Base-by-base conservation (phyloP, 306 rosid species). In the Prunus dulcis region DNA sequence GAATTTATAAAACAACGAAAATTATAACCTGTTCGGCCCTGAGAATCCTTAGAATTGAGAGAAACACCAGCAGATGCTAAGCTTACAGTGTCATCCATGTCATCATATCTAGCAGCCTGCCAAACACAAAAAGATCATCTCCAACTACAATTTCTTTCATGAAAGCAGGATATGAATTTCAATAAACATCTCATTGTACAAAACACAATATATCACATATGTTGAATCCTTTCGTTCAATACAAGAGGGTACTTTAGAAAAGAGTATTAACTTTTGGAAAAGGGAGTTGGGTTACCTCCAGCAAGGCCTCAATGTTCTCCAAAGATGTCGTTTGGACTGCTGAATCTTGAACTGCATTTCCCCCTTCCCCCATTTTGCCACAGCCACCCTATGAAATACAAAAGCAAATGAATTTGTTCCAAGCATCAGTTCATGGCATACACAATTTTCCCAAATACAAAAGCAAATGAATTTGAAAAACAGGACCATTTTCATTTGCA, bases 91-190 rank as follows among this genome's bases (percentile, higher is more conserved):
- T 90, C 96, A 19, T 91, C 86, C 22, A 90, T 62, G 76, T 89
- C 97, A 84, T 83, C 85, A 32, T 88, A 91, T 76, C 97, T 88
- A 55, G 96, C 97, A 55, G 97, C 89, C 96, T 93, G 71, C 23
- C 3, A 74, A 20, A 73, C 67, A 68, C 2, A 3, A 6, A 19
- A 53, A 18, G 15, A 10, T 22, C 47, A 46, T 62, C 69, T 64
- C 47, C 17, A 64, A 28, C 67, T 14, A 4, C 5, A 58, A 23
- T 9, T 47, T 61, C 0, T 61, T 7, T 15, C 4, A 17, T 3
- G 12, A 38, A 60, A 25, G 28, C 25, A 25, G 10, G 19, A 23
- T 25, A 30, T 60, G 7, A 14, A 8, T 22, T 6, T 2, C 0
- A 12, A 27, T 11, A 6, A 12, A 1, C 17, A 10, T 43, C 34